Evolutionary conservation across 2,329 filamentous ascomycete species (phyloP), one percentile per base, ranked within the genome.

Genomic region (Xylaria sp.): DNA sequence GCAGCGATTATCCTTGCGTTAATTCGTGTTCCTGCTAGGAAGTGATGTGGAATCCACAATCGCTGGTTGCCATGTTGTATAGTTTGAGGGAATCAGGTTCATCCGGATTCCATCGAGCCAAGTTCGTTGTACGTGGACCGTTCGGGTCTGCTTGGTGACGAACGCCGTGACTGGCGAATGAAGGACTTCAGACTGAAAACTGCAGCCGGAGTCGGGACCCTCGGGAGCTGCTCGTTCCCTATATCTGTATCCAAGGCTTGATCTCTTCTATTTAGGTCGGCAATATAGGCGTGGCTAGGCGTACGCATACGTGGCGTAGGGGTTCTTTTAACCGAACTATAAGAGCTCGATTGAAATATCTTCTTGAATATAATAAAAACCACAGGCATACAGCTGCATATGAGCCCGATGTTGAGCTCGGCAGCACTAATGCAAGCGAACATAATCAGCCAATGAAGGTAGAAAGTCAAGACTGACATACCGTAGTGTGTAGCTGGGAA

Each of bases 361-460:
- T 20, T 70, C 60, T 68, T 72, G 0, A 70, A 53, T 17, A 68
- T 42, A 28, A 70, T 44, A 36, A 72, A 70, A 7, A 66, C 59
- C 10, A 72, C 65, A 2, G 70, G 70, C 57, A 72, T 61, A 26
- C 70, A 72, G 56, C 42, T 66, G 17, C 68, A 70, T 40, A 72
- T 70, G 10, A 72, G 59, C 13, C 70, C 68, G 13, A 72, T 70
- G 26, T 72, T 72, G 13, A 72, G 68, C 23, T 70, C 70, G 17
- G 70, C 68, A 31, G 68, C 70, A 36, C 68, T 70, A 36, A 17
- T 7, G 13, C 9, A 11, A 49, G 20, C 23, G n/a, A 38, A 10
- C 2, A 28, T 40, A 13, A 28, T 71, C 48, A 70, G 65, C n/a
- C 4, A 13, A 26, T 7, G 40, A 44, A 17, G 13, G 23, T 56